Conservation (phyloP, 441 rosid species). For the Kokia cookei region DNA sequence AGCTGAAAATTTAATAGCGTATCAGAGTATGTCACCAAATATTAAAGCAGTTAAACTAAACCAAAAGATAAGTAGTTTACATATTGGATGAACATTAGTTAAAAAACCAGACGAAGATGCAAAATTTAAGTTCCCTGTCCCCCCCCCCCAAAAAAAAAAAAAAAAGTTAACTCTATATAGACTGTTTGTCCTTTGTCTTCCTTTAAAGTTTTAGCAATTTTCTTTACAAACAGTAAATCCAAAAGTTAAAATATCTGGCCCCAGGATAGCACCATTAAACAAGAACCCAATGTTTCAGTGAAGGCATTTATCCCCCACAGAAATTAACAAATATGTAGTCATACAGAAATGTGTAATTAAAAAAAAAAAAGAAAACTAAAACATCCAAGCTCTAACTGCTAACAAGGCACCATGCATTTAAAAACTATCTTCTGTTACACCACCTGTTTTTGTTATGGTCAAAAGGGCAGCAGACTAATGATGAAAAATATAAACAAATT, state of each 20-base stretch:
- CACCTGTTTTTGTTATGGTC: background rate
- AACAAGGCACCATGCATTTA: background rate
- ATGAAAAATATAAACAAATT: background rate
- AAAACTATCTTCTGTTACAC: background rate
- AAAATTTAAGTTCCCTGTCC: background rate
- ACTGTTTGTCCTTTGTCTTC: background rate
- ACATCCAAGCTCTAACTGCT: background rate
- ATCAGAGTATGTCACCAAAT: slow-evolving; percentile 6
- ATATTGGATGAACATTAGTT: background rate
- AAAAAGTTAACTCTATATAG: background rate
- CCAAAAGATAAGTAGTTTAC: background rate
- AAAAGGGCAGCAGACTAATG: background rate
- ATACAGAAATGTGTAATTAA: background rate
- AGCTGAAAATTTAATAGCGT: slow-evolving; percentile 38
- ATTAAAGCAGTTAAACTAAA: background rate
- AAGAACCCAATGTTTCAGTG: background rate
- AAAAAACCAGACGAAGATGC: background rate
- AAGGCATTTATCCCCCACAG: background rate
- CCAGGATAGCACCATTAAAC: background rate
- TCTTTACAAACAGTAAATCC: background rate
- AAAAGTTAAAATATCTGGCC: background rate
- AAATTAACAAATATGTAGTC: background rate
- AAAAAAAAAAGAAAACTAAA: background rate
- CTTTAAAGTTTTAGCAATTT: background rate
- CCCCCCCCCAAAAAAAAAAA: too few species aligned